Base-by-base conservation (phyloP, 164 flowering plant species). In the Houttuynia cordata region DNA sequence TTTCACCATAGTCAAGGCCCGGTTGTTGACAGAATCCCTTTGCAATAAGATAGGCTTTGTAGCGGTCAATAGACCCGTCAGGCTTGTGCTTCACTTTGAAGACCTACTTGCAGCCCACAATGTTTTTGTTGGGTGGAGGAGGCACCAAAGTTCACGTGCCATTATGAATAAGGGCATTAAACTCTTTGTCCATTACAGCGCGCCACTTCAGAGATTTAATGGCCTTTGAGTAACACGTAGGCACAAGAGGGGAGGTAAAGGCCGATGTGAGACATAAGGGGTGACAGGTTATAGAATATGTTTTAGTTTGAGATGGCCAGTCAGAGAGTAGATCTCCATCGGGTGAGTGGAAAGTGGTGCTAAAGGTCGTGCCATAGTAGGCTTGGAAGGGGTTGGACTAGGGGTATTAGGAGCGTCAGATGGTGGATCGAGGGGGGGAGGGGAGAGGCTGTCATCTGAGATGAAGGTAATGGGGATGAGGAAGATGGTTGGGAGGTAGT, bases 291-390 rank as follows among this genome's bases (percentile, higher is more conserved):
- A 30, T 30, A 6, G 37, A 30, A 30, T 2, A 30, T 2, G 37
- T 6, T 6, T 30, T 30, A 30, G 37, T 30, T 30, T 30, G 64
- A 0, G 90, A 19, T 14, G 1, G n/a, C n/a, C n/a, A 8, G 51
- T 49, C 51, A 49, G 3, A 19, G 51, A 49, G 15, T 9, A 9
- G n/a, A 9, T 49, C 8, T 1, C n/a, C 51, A 49, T 49, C 3
- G 51, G 51, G n/a, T 49, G 51, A 19, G 51, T 49, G 4, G 19
- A 3, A 2, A 49, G 51, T 1, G 51, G n/a, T 49, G 51, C 51
- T 2, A 14, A 14, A 49, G 51, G 8, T 2, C 4, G 51, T 2
- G 51, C 51, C 51, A 19, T 2, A 2, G 15, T 49, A 9, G 51
- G 51, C 3, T 49, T 49, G 51, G 51, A 9, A 49, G 3, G 19